Conservation (phyloP, 306 rosid species). For the Vicia sativa region DNA sequence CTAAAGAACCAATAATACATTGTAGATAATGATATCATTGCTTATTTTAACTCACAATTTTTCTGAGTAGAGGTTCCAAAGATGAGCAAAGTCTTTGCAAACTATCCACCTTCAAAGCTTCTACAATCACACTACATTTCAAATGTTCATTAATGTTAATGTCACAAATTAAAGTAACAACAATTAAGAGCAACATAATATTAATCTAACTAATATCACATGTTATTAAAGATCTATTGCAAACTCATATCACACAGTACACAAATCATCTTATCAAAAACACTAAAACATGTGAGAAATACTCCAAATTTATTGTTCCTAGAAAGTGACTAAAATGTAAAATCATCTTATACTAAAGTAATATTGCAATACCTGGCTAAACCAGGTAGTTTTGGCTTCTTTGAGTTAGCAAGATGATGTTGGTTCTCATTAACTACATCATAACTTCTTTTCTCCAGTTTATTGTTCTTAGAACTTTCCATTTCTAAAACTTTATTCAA, state of each 20-base stretch:
- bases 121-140: constrained; percentile 72
- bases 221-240: too few species aligned
- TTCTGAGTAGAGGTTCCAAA: constrained; percentile 85
- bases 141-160: constrained; percentile 33
- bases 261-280: too few species aligned
- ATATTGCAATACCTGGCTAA: constrained; percentile 65
- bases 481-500: constrained; percentile 61
- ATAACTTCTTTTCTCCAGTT: constrained; percentile 66
- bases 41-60: constrained; percentile 67
- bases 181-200: too few species aligned
- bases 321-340: too few species aligned
- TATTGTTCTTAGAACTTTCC: constrained; percentile 62
- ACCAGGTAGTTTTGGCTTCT: constrained; percentile 68
- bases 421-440: constrained; percentile 51
- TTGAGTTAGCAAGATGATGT: constrained; percentile 47
- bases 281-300: too few species aligned
- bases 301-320: too few species aligned
- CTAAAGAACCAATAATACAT: constrained; percentile 23
- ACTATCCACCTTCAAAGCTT: constrained; percentile 88
- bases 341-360: too few species aligned
- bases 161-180: too few species aligned
- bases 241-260: too few species aligned
- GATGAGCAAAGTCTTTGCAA: constrained; percentile 80
- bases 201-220: too few species aligned
- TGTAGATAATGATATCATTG: constrained; percentile 6